Conservation (phyloP, 1,284 basidiomycete genomes). For the Heliocybe sulcata region DNA sequence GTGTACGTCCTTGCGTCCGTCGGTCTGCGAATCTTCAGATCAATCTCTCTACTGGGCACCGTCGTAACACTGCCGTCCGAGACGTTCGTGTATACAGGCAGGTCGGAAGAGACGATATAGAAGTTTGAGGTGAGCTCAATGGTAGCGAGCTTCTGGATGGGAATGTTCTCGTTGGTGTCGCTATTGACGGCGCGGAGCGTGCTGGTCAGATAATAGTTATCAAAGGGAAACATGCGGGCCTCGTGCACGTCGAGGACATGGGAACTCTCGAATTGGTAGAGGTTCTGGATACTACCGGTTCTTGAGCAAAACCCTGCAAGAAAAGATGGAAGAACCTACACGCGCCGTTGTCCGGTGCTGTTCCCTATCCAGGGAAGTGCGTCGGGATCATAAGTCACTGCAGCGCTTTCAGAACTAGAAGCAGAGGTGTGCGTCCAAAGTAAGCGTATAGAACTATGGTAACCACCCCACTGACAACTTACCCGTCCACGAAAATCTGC, state of each 20-base stretch:
- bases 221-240: constrained; percentile 49
- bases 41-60: constrained; percentile 33
- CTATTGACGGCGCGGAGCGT: constrained; percentile 32
- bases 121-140: constrained; percentile 42
- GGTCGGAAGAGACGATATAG: constrained; percentile 31
- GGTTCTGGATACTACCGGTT: constrained; percentile 40
- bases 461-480: constrained; percentile 10
- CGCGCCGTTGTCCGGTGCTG: constrained; percentile 30
- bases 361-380: constrained; percentile 32
- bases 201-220: constrained; percentile 43
- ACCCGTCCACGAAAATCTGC: constrained; percentile 45
- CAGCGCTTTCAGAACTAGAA: constrained; percentile 26
- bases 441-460: neutral
- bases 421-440: neutral
- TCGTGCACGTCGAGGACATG: constrained; percentile 51
- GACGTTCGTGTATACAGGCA: constrained; percentile 26
- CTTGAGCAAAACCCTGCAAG: neutral
- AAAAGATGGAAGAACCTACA: constrained; percentile 20
- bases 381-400: constrained; percentile 36
- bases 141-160: constrained; percentile 36
- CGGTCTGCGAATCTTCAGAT: constrained; percentile 36
- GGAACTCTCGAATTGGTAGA: constrained; percentile 50
- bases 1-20: constrained; percentile 35
- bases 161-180: constrained; percentile 28
- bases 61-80: constrained; percentile 17